phyloP scores from a whole-genome alignment of 371 early-diverging fungal species.

The Globomyces sp. region DNA sequence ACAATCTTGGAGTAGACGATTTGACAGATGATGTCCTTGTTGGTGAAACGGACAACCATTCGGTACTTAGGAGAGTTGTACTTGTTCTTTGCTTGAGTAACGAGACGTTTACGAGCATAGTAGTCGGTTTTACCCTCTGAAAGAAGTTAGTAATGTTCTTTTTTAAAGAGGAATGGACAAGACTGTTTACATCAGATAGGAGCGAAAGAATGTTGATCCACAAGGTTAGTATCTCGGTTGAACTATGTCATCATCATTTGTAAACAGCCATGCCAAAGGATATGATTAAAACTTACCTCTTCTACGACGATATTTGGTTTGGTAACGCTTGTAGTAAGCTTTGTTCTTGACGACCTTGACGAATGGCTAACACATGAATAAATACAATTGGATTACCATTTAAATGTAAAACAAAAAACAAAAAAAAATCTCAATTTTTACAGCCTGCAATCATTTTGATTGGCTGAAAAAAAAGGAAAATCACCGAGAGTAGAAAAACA shows the following conservation, averaged over 20 bases:
- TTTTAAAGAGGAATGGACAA: slow-evolving; percentile 10
- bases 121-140: slow-evolving; percentile 99
- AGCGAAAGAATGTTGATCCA: slow-evolving; percentile 76
- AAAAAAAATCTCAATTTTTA: slow-evolving; percentile 10
- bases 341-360: slow-evolving; percentile 93
- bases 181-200: slow-evolving; percentile 70
- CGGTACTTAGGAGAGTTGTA: slow-evolving; percentile 99
- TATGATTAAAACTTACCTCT: slow-evolving; percentile 70
- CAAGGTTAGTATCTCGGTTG: slow-evolving; percentile 61
- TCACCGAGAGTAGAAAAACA: too few species aligned
- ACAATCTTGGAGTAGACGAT: slow-evolving; percentile 98
- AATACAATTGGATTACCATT: not conserved
- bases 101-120: slow-evolving; percentile 98
- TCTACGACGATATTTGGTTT: slow-evolving; percentile 98
- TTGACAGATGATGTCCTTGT: slow-evolving; percentile 97
- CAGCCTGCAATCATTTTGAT: not conserved
- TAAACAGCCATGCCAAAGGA: slow-evolving; percentile 40
- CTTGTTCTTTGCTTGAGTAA: slow-evolving; percentile 99
- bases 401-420: slow-evolving; percentile 15
- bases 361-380: slow-evolving; percentile 63
- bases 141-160: not conserved
- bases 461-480: not conserved
- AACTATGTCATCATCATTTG: slow-evolving; percentile 65
- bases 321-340: slow-evolving; percentile 99
- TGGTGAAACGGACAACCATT: slow-evolving; percentile 99